Percentiles rank a stretch among this genome's conserved stretches.
phyloP scores from a whole-genome alignment of 768 basidiomycete species.

The Thelephora ganbajun region DNA sequence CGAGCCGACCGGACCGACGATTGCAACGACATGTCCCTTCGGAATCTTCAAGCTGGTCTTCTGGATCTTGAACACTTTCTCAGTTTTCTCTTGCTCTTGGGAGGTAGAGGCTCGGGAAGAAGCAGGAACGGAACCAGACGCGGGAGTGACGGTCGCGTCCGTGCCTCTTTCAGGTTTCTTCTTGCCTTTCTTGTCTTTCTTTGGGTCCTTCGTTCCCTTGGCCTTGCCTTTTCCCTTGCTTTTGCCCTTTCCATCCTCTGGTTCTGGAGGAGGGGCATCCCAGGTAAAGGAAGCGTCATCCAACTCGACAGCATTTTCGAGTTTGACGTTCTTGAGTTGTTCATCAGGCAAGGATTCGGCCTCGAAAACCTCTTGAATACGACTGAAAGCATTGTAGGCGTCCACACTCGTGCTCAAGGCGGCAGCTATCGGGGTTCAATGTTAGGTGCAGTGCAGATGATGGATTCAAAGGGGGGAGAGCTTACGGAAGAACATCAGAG shows the following conservation, averaged over 20 bases:
- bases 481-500: slow-evolving; percentile 58
- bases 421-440: slow-evolving; percentile 28
- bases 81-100: slow-evolving; percentile 20
- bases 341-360: slow-evolving; percentile 62
- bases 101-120: slow-evolving; percentile 13
- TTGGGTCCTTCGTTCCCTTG: slow-evolving; percentile 20
- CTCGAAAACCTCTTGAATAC: slow-evolving; percentile 70
- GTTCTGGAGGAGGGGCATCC: slow-evolving; percentile 61
- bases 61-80: slow-evolving; percentile 45
- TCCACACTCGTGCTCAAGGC: slow-evolving; percentile 74
- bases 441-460: slow-evolving; percentile 5
- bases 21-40: slow-evolving; percentile 64
- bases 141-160: slow-evolving; percentile 5
- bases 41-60: slow-evolving; percentile 58
- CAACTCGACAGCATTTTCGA: slow-evolving; percentile 55
- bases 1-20: slow-evolving; percentile 62
- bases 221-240: slow-evolving; percentile 13
- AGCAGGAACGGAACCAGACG: not conserved
- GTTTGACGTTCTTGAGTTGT: slow-evolving; percentile 33
- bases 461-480: slow-evolving; percentile 1
- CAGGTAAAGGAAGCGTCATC: slow-evolving; percentile 60
- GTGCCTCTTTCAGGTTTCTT: slow-evolving; percentile 3
- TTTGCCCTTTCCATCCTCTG: slow-evolving; percentile 12
- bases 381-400: slow-evolving; percentile 64
- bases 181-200: slow-evolving; percentile 10